phyloP scores from a whole-genome alignment of 1,284 basidiomycete genomes.

The Cutaneotrichosporon sp. region DNA sequence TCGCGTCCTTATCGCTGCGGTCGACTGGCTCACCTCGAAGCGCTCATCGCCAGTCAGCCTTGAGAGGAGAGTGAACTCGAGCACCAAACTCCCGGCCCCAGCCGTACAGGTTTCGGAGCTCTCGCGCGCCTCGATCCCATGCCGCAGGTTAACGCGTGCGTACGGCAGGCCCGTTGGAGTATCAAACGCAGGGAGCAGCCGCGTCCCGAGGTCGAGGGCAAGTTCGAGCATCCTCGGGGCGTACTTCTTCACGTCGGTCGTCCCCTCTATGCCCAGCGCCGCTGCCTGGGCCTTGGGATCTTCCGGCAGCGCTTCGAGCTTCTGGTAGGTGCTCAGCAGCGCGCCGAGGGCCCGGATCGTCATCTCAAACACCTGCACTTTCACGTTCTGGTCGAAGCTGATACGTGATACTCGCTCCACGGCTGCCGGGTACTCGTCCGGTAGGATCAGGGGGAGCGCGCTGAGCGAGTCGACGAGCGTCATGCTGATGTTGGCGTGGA shows the following conservation, averaged over 20 bases:
- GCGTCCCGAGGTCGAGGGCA: slow-evolving; percentile 78
- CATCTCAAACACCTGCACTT: slow-evolving; percentile 57
- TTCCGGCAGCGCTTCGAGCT: slow-evolving; percentile 57
- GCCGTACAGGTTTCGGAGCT: slow-evolving; percentile 61
- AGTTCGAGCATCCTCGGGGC: slow-evolving; percentile 66
- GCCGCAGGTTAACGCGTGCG: slow-evolving; percentile 64
- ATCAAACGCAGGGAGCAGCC: slow-evolving; percentile 81
- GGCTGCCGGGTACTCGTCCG: slow-evolving; percentile 39
- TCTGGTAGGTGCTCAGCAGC: slow-evolving; percentile 80
- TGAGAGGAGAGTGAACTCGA: slow-evolving; percentile 88
- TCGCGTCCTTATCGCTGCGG: slow-evolving; percentile 34
- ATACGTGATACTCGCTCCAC: slow-evolving; percentile 37
- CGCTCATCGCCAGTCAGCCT: slow-evolving; percentile 79
- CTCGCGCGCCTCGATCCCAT: slow-evolving; percentile 44
- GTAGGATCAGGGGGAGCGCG: slow-evolving; percentile 43
- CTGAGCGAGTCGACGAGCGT: slow-evolving; percentile 50
- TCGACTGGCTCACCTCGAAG: slow-evolving; percentile 67
- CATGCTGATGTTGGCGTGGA: slow-evolving; percentile 62
- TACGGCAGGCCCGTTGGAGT: slow-evolving; percentile 86
- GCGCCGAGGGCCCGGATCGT: slow-evolving; percentile 87
- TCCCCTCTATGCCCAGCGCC: slow-evolving; percentile 24
- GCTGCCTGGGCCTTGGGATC: slow-evolving; percentile 26
- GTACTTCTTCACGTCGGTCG: slow-evolving; percentile 66
- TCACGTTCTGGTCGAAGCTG: slow-evolving; percentile 53
- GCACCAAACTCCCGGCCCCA: slow-evolving; percentile 83